These are phyloP conservation scores for Cytospora piceae DNA, from an alignment of 2,329 filamentous ascomycete genomes.

Conservation along the genomic window DNA sequence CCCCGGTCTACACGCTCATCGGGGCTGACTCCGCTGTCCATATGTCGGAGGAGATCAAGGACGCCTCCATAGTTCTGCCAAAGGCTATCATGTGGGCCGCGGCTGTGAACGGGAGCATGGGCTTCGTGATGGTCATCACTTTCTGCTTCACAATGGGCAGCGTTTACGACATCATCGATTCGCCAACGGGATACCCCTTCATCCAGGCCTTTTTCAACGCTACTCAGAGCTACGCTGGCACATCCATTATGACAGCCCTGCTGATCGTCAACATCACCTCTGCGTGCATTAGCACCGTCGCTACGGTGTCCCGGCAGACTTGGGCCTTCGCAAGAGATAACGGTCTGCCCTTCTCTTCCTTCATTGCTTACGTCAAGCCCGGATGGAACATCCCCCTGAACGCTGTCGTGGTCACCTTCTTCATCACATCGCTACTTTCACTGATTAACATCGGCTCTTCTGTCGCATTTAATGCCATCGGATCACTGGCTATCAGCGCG, in stretches of 20 bases:
- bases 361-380: conserved; percentile 43
- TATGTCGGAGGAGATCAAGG: conserved; percentile 45
- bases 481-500: conserved; percentile 54
- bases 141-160: conserved; percentile 44
- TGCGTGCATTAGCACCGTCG: conserved; percentile 57
- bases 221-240: conserved; percentile 50
- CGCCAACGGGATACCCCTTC: conserved; percentile 58
- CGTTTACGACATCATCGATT: conserved; percentile 34
- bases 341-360: conserved; percentile 46
- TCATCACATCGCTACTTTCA: conserved; percentile 8
- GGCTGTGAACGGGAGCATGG: conserved; percentile 42
- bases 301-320: conserved; percentile 59
- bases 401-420: conserved; percentile 11
- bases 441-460: conserved; percentile 19
- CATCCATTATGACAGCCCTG: conserved; percentile 54
- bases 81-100: conserved; percentile 43
- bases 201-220: conserved; percentile 61
- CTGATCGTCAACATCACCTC: conserved; percentile 53
- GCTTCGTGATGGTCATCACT: conserved; percentile 44
- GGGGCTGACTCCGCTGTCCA: conserved; percentile 43
- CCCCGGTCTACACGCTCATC: conserved; percentile 43
- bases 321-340: conserved; percentile 57
- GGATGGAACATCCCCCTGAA: conserved; percentile 27
- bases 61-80: conserved; percentile 42
- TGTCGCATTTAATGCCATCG: conserved; percentile 23